Conservation (phyloP, 306 rosid genomes). For the Vigna radiata region DNA sequence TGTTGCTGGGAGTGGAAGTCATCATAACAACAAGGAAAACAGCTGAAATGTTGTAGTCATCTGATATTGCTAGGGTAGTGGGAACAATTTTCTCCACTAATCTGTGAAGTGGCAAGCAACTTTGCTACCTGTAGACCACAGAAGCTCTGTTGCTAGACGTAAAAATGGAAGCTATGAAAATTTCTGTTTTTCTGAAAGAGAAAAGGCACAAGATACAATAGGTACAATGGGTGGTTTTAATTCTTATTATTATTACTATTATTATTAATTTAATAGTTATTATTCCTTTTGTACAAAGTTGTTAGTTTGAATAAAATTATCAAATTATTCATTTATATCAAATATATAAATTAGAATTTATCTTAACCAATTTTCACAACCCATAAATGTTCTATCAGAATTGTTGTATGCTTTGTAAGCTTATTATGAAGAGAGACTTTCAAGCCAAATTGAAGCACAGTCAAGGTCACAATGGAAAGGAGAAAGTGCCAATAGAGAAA, state of each 20-base stretch:
- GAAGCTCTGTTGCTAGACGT: background rate
- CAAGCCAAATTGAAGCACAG: background rate
- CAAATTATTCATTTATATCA: background rate
- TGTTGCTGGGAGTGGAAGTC: constrained; percentile 39
- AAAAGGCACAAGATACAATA: background rate
- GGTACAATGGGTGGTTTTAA: background rate
- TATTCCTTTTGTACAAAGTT: background rate
- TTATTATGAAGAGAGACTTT: background rate
- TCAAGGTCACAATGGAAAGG: background rate
- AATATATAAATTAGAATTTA: too few relatives aligned
- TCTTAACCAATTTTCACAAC: too few relatives aligned
- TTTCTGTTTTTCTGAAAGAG: constrained; percentile 4
- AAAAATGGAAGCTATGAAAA: background rate
- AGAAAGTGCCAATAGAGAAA: too few relatives aligned
- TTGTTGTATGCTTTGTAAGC: too few relatives aligned
- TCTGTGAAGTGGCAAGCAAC: constrained; percentile 19
- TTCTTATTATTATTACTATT: background rate
- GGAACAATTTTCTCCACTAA: constrained; percentile 55
- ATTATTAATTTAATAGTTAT: too few relatives aligned
- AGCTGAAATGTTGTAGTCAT: background rate
- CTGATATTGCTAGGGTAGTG: constrained; percentile 42
- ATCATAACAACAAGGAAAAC: constrained; percentile 25
- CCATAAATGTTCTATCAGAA: too few relatives aligned
- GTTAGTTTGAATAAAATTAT: background rate
- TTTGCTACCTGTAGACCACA: constrained; percentile 32